Evolutionary conservation across 805 yeast genomes (phyloP), one percentile per base, ranked within the genome.

Genomic region (Cephaloascus albidus): DNA sequence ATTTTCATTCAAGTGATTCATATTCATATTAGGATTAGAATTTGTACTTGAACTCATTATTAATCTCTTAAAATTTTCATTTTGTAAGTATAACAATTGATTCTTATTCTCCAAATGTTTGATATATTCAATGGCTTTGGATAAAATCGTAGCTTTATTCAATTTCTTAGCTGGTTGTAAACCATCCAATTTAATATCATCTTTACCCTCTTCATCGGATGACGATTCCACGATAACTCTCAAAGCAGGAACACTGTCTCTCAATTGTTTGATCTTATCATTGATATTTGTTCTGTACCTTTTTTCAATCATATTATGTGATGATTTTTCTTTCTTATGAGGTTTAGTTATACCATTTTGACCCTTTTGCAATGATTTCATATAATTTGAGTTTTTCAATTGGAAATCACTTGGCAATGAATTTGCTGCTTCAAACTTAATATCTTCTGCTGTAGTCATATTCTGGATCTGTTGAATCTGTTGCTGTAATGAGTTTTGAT

Each of bases 91-190:
- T 45, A 79, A 64, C 1, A 54, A 37, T 2, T 68, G 74, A 49
- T 79, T 79, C 50, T 80, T 81, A 44, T 58, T 56, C 46, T 84
- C 88, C 55, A 84, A 65, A 56, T 83, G 89, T 46, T 72, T 75
- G 45, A 84, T 83, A 51, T 84, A 84, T 54, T 84, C 93, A 3
- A 84, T 77, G 1, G 90, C 85, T 50, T 84, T 84, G 20, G 83
- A 66, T 43, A 84, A 62, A 36, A 84, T 82, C 14, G 85, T 77
- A 2, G 90, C 93, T 53, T 84, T 84, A 57, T 83, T 84, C 45
- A 84, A 63, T 49, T 84, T 84, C 45, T 75, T 70, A 3, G 94
- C 90, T 0, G 90, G 89, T 36, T 76, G 73, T 42, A 84, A 64
- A 2, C 90, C 90, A 54, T 84, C 90, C 49, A 84, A 60, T 45